Base-by-base conservation (phyloP, 1,139 yeast species). In the Magnusiomyces suaveolens region DNA sequence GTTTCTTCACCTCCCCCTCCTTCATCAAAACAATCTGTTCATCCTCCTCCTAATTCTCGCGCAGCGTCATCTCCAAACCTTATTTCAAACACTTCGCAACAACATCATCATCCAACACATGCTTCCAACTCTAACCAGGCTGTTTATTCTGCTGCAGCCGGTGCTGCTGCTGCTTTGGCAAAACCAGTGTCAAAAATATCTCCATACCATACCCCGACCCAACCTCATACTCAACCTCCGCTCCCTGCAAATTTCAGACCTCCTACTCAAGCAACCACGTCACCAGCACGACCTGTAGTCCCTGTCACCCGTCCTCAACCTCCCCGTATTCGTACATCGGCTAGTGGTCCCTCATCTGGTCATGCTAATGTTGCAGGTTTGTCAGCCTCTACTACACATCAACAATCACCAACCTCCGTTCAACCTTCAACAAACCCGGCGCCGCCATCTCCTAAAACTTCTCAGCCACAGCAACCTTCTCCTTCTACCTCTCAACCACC, bases 91-190 rank as follows among this genome's bases (percentile, higher is more conserved):
- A 51, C n/a, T 38, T 18, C 8, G 20, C 43, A 38, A n/a, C 54
- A 48, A 48, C 52, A 39, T 38, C 50, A 50, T 16, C 56, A 54
- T 21, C 29, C 25, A 33, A 14, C 56, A 1, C 43, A 64, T 18
- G 69, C 67, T 51, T 65, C 64, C 36, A 62, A 66, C 57, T 65
- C 72, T 1, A 69, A 66, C 12, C 61, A 63, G 55, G 58, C 60
- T 43, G 62, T 62, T 43, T 60, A 62, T 2, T 58, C 60, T 26
- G 56, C 53, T 41, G 62, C 66, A 52, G 71, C 74, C 1, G 72
- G 73, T 0, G 64, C 67, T 20, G 73, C 74, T 2, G 74, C 75
- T 4, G 64, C 70, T 2, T 58, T 65, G 52, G 57, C 60, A 12
- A 56, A 56, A 46, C 52, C 56, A 26, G 54, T 54, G 16, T 53